phyloP scores from a whole-genome alignment of 805 yeast species.

The Teunomyces tritomae region DNA sequence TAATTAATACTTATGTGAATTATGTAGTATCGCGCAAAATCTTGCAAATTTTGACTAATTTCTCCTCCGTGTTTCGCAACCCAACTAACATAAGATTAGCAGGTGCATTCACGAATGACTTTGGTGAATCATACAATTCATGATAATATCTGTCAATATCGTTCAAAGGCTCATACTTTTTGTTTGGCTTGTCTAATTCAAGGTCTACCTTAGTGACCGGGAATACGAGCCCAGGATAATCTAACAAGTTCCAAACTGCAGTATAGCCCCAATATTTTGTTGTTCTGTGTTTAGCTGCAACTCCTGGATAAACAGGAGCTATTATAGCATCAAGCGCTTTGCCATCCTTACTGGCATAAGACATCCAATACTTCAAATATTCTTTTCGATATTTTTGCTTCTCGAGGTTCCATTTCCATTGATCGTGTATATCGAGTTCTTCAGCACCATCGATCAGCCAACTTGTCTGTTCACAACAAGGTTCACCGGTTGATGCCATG shows the following conservation, averaged over 20 bases:
- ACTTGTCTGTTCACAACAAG: conserved; percentile 61
- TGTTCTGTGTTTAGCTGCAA: conserved; percentile 64
- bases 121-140: conserved; percentile 14
- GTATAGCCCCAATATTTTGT: conserved; percentile 81
- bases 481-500: conserved; percentile 65
- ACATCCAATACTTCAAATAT: conserved; percentile 51
- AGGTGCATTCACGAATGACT: conserved; percentile 15
- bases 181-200: conserved; percentile 11
- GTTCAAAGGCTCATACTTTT: conserved; percentile 13
- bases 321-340: conserved; percentile 55
- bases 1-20: not conserved
- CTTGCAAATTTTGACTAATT: conserved; percentile 15
- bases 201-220: conserved; percentile 26
- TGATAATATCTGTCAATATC: conserved; percentile 12
- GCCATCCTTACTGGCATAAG: conserved; percentile 33
- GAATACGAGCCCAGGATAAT: conserved; percentile 62
- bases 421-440: conserved; percentile 45
- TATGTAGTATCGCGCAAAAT: conserved; percentile 2
- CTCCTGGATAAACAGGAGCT: conserved; percentile 65
- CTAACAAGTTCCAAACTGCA: conserved; percentile 67
- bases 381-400: conserved; percentile 60
- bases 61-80: conserved; percentile 18
- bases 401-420: conserved; percentile 50
- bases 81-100: conserved; percentile 18
- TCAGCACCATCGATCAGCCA: conserved; percentile 56